phyloP scores from a whole-genome alignment of 305 asterid species.

The Fraxinus xanthoxyloides region DNA sequence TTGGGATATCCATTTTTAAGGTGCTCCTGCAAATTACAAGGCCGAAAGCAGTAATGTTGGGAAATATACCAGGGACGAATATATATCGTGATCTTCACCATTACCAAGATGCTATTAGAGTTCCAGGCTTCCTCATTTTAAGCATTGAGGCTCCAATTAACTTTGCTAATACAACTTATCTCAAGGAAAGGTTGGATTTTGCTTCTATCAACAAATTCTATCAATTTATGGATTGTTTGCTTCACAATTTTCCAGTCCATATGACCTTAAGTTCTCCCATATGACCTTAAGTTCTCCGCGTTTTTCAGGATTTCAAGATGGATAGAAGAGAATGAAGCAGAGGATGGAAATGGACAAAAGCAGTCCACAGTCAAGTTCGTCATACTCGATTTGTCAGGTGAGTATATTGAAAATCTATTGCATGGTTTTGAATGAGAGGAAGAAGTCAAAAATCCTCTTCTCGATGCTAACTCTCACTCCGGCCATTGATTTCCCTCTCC shows the following conservation, averaged over 20 bases:
- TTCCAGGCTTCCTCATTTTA: constrained; percentile 65
- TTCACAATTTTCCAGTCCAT: background rate
- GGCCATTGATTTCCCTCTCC: too few species aligned
- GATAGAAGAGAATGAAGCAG: constrained; percentile 60
- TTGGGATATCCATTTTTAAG: constrained; percentile 74
- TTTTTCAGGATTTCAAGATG: constrained; percentile 67
- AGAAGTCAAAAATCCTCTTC: background rate
- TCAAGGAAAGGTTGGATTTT: constrained; percentile 63
- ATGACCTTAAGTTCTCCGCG: background rate
- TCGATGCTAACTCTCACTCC: background rate
- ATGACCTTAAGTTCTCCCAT: too few species aligned
- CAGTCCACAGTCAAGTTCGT: constrained; percentile 44
- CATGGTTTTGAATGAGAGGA: too few species aligned
- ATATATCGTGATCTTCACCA: constrained; percentile 72
- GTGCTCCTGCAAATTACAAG: constrained; percentile 69
- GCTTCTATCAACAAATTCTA: background rate
- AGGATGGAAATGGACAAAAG: constrained; percentile 32
- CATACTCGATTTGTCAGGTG: constrained; percentile 73
- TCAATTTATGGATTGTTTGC: background rate
- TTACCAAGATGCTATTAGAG: constrained; percentile 53
- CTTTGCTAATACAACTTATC: constrained; percentile 76
- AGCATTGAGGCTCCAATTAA: constrained; percentile 79
- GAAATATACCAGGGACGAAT: constrained; percentile 71
- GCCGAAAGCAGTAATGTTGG: constrained; percentile 73
- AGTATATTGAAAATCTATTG: constrained; percentile 18